phyloP scores from a whole-genome alignment of 2,329 filamentous ascomycete species.

The Xylariaceae sp. region DNA sequence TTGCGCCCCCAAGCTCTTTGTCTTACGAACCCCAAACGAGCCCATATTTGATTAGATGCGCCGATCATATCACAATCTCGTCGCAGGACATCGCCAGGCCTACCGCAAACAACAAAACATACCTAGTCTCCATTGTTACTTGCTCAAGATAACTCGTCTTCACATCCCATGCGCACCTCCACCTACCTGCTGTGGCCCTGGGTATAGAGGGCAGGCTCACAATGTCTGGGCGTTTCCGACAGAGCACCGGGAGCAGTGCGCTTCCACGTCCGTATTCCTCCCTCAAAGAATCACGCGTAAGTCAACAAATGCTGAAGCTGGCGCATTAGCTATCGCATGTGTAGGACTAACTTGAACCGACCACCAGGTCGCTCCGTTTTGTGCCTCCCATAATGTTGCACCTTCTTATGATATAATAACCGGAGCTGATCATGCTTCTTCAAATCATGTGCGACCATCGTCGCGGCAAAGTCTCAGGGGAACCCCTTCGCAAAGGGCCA shows the following conservation, averaged over 20 bases:
- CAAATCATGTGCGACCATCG: conserved; percentile 27
- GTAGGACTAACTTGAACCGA: too few species aligned
- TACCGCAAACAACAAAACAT: conserved; percentile 23
- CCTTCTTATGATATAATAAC: conserved; percentile 58
- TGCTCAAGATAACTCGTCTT: too few species aligned
- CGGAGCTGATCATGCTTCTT: conserved; percentile 41
- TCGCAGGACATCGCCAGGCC: conserved; percentile 15
- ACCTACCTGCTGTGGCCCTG: neutral
- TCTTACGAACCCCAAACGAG: neutral
- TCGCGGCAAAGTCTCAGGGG: conserved; percentile 38
- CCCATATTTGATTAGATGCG: neutral
- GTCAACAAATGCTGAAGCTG: conserved; percentile 15
- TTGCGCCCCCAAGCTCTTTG: neutral
- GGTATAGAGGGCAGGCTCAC: neutral
- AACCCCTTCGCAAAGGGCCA: conserved; percentile 36
- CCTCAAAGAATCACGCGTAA: conserved; percentile 24
- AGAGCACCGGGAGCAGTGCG: conserved; percentile 21
- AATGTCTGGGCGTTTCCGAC: conserved; percentile 24
- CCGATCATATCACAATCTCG: conserved; percentile 2
- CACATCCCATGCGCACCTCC: too few species aligned
- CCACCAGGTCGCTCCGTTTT: conserved; percentile 40
- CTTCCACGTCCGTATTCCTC: conserved; percentile 18
- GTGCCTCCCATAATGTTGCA: conserved; percentile 45
- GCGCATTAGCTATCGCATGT: too few species aligned
- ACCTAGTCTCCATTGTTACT: conserved; percentile 3